Base-by-base conservation (phyloP, 768 basidiomycete genomes). In the Inosperma sp. region DNA sequence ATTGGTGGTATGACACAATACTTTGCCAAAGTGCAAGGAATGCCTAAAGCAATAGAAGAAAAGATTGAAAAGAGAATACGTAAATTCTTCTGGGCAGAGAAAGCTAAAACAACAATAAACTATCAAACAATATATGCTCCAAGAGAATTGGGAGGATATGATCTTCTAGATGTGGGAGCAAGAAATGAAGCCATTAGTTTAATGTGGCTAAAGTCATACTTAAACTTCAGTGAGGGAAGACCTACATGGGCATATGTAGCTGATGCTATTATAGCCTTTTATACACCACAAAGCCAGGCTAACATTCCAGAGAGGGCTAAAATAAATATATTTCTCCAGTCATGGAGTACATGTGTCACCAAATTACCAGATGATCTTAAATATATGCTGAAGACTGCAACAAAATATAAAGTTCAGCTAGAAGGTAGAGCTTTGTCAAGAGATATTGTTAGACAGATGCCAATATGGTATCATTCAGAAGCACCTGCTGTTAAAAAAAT, bases 1-100 rank as follows among this genome's bases (percentile, higher is more conserved):
- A 43, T 65, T 0, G 68, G 62, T 0, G 64, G 66, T 0, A 58
- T 56, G 44, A 68, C 69, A 0, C 67, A 71, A 45, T 72, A 66
- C 59, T 50, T 63, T 0, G 59, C 65, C 0, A 47, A 52, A n/a
- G 66, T 65, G 0, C 68, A 72, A 49, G 68, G 66, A 0, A 71
- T 72, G 69, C 71, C 69, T 1, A 43, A 52, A 17, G 3, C 27
- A 0, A 56, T 68, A 0, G 57, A 59, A 36, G 45, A 56, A 1
- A 23, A 30, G 8, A 49, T 69, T 0, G 14, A 42, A 25, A 63
- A 59, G 29, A 48, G 29, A 0, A 62, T 60, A 14, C 13, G 55
- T 1, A 36, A 58, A 7, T 70, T 68, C 26, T 45, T 69, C 2
- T 67, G 58, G 59, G n/a, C n/a, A n/a, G 49, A 54, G 3, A 26